Evolutionary conservation across 129 eudicot species (phyloP), one percentile per base, ranked within the genome.

Genomic region (Flaveria linearis): DNA sequence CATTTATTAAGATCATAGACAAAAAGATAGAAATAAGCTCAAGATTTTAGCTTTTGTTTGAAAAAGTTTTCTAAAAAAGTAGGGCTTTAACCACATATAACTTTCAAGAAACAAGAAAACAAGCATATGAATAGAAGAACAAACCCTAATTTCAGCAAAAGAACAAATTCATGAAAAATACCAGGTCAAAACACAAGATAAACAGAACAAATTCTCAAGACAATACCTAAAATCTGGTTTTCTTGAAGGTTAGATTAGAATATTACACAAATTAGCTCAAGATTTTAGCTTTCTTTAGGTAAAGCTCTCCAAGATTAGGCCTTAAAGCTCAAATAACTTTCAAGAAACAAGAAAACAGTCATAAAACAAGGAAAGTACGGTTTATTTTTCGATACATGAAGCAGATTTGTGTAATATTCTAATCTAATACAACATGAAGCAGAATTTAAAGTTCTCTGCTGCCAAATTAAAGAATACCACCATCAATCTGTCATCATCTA

Each of bases 11-110:
- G 4, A 16, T 28, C 61, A 60, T 6, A 20, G 15, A 8, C 28
- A 68, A 30, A 79, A 47, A 33, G 28, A 41, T 71, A 72, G 67
- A 62, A 36, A 58, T 11, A 25, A 57, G 55, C 11, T 68, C 42
- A 47, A 78, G 71, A 57, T 57, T 69, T n/a, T 39, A 22, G 41
- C 78, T 72, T 79, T 73, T 51, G 25, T 20, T 41, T 61, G 28
- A 20, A 10, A 72, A 71, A 22, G 9, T 15, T 23, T 63, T 61
- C 20, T 57, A 72, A 72, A 23, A 62, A 23, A 62, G 15, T 43
- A 30, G 36, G 33, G 50, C 60, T 78, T 46, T 22, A 62, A 68
- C 7, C 25, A 47, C 25, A 50, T 50, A 69, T 26, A 26, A 57
- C 26, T 45, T 67, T 26, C 25, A 55, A 72, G 56, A 47, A 69